Evolutionary conservation across 805 yeast genomes (phyloP), one percentile per base, ranked within the genome.

Genomic region (Teunomyces atbi): DNA sequence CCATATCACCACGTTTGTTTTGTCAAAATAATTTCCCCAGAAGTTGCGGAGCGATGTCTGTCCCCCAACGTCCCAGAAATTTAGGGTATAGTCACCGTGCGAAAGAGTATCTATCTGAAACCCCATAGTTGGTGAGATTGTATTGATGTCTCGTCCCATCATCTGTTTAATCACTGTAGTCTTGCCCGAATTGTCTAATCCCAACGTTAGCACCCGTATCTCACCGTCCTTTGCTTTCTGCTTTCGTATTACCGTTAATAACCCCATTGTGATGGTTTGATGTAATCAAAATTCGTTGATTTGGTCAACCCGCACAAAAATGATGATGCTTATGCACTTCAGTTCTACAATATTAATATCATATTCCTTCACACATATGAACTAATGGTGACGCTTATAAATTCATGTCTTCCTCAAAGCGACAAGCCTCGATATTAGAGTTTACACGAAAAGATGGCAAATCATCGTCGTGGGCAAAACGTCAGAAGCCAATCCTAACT

Each of bases 171-270:
- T 84, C 2, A 92, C 78, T 0, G 97, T 87, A 2, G 97, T 86
- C 62, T 91, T 91, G 2, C 98, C 98, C 0, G 96, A 79, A 62
- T 89, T 89, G 60, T 91, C 98, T 3, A 91, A 77, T 0, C 98
- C 98, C 10, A 91, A 75, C 47, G 88, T 73, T 18, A 92, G 70
- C 20, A 89, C 76, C 18, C 97, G 70, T 28, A 87, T 66, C 62
- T 90, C 96, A 45, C 74, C 73, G 54, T 89, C 96, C 62, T 88
- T 89, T 34, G 79, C 71, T 66, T 89, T 85, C 59, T 89, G 96
- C 60, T 89, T 90, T 56, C 84, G 76, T 46, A 91, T 85, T 23
- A 89, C 84, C 1, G 89, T 78, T 13, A 90, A 66, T 2, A 90
- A 76, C 0, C 96, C 97, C 97, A 90, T 90, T 23, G 21, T 23